Evolutionary conservation across 2,329 filamentous ascomycete genomes (phyloP).

Genomic region (Calonectria pseudoreteaudii): DNA sequence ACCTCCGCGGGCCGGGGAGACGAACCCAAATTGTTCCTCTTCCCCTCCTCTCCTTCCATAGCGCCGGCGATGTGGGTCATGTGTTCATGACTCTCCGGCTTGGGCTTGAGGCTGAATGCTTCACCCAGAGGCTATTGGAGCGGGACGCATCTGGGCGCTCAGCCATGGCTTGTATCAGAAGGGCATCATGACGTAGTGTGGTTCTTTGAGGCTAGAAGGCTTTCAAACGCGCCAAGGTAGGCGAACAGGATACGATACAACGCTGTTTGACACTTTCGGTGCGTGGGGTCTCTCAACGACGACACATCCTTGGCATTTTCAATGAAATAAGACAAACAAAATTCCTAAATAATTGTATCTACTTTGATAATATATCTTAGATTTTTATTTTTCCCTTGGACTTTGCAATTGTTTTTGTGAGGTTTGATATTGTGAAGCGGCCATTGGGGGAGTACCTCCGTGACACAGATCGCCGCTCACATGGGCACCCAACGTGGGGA

Average conservation of each 20-base stretch:
- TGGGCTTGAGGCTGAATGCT: conserved; percentile 5
- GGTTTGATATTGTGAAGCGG: neutral
- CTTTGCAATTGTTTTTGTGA: neutral
- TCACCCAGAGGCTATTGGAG: neutral
- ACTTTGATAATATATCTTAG: neutral
- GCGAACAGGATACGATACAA: neutral
- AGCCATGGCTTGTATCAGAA: conserved; percentile 1
- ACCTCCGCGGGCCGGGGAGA: neutral
- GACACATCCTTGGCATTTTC: neutral
- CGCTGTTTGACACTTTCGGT: neutral
- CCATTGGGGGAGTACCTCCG: neutral
- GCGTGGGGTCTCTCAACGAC: too few species aligned
- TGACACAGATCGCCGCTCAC: conserved; percentile 17
- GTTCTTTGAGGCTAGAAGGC: conserved; percentile 2
- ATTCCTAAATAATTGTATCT: neutral
- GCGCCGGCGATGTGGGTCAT: neutral
- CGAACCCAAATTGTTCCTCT: neutral
- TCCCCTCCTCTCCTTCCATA: neutral
- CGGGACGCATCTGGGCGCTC: neutral
- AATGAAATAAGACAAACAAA: too few species aligned
- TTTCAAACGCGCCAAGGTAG: neutral
- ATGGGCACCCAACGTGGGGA: conserved; percentile 19
- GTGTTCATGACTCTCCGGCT: neutral
- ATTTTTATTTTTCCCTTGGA: neutral
- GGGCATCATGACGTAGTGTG: conserved; percentile 2